These are phyloP conservation scores for Meyerozyma smithsonii DNA, from an alignment of 1,139 yeast species.

Conservation along the genomic window DNA sequence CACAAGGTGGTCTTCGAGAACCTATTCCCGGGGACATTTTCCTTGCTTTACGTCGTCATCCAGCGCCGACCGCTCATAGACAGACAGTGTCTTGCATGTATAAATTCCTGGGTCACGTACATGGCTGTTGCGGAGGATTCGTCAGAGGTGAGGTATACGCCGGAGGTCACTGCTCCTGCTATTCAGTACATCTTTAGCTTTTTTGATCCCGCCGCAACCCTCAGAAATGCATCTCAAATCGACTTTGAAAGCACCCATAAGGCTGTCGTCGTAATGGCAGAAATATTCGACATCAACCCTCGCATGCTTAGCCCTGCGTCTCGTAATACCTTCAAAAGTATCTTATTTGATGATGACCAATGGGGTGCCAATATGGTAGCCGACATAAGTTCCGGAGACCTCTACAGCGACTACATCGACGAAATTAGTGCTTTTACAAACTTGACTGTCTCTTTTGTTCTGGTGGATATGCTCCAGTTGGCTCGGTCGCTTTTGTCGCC, in stretches of 20 bases:
- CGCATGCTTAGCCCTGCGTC: conserved; percentile 26
- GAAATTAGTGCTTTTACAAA: conserved; percentile 46
- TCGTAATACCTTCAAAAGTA: conserved; percentile 18
- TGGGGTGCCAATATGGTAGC: conserved; percentile 37
- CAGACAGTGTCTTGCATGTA: conserved; percentile 18
- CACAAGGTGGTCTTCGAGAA: neutral
- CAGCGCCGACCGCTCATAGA: neutral
- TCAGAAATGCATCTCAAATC: conserved; percentile 10
- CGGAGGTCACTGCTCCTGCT: conserved; percentile 15
- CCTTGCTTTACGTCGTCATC: conserved; percentile 10
- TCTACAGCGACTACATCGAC: conserved; percentile 32
- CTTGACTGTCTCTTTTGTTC: conserved; percentile 49
- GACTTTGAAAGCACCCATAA: conserved; percentile 18
- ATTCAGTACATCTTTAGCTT: conserved; percentile 18
- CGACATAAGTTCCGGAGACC: conserved; percentile 16
- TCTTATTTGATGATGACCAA: conserved; percentile 32
- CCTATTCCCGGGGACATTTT: neutral
- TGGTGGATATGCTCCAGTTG: conserved; percentile 46
- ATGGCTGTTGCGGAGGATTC: conserved; percentile 30
- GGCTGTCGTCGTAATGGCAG: conserved; percentile 36
- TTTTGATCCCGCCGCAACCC: conserved; percentile 12
- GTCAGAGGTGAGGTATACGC: conserved; percentile 30
- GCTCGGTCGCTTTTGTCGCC: conserved; percentile 42
- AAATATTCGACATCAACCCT: conserved; percentile 44
- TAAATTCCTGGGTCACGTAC: conserved; percentile 32